Percentiles rank a stretch among this genome's conserved stretches.
Conservation (phyloP, 306 rosid genomes). For the Prunus salicina region DNA sequence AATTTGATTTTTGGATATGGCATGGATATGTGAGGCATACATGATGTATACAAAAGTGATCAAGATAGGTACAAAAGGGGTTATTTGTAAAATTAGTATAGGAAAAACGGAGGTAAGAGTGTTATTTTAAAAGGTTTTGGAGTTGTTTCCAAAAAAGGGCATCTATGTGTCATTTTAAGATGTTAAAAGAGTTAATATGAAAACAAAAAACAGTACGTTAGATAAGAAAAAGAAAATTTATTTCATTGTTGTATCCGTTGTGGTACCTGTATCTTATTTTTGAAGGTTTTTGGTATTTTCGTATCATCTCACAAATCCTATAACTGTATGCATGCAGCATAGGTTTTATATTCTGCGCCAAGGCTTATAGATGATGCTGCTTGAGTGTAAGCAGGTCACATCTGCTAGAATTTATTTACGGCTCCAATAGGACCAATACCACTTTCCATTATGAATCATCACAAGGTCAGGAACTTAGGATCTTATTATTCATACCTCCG, state of each 20-base stretch:
- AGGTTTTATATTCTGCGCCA: background rate
- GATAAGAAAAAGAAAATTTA: too few species aligned
- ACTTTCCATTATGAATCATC: background rate
- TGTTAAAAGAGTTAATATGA: background rate
- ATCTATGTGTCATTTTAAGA: background rate
- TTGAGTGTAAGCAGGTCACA: background rate
- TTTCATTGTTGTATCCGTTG: background rate
- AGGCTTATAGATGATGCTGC: background rate
- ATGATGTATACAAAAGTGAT: background rate
- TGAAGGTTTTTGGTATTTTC: background rate
- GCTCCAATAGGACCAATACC: background rate
- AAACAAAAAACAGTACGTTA: background rate
- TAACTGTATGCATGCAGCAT: background rate
- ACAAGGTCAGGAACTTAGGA: constrained; percentile 5
- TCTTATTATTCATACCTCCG: background rate
- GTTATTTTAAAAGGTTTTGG: background rate
- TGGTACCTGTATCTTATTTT: background rate
- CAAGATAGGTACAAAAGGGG: background rate
- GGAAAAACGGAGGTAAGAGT: background rate
- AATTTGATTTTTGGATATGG: background rate
- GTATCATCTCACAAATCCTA: background rate
- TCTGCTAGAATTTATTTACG: background rate
- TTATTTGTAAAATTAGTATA: background rate
- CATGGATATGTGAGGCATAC: background rate
- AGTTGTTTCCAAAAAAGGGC: background rate